Evolutionary conservation across 2,329 filamentous ascomycete species (phyloP).

Genomic region (Epichloe uncinata): DNA sequence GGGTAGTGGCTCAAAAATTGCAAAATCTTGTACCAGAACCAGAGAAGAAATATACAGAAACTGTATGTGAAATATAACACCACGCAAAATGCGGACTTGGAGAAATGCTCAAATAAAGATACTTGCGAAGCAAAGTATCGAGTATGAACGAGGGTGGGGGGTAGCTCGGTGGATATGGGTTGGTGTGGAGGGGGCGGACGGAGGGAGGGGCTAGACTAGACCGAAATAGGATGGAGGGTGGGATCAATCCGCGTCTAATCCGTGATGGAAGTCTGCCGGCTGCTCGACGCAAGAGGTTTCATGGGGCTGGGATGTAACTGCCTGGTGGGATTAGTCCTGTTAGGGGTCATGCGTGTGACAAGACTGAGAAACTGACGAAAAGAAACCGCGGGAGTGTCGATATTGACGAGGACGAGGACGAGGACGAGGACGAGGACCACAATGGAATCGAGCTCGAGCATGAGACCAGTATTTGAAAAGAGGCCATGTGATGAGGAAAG

Average conservation of each 20-base stretch:
- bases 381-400: background rate
- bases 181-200: background rate
- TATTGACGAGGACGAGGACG: background rate
- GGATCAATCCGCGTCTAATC: slow-evolving; percentile 6
- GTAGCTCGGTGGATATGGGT: background rate
- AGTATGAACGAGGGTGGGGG: background rate
- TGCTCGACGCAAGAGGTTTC: background rate
- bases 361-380: background rate
- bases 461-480: background rate
- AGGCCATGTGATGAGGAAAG: background rate
- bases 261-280: slow-evolving; percentile 6
- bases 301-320: slow-evolving; percentile 1
- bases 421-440: too few species aligned
- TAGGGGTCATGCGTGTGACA: background rate
- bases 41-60: background rate
- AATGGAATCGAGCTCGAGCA: background rate
- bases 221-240: background rate
- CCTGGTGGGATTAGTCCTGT: background rate
- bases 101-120: background rate
- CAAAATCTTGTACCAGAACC: background rate
- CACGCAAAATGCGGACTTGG: background rate
- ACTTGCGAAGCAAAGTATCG: background rate
- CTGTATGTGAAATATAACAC: background rate
- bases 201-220: background rate
- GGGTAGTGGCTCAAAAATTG: background rate